Percentiles rank a stretch among this genome's conserved stretches.
These are phyloP conservation scores for Cercospora janseana DNA, from an alignment of 2,329 filamentous ascomycete species.

Conservation along the genomic window DNA sequence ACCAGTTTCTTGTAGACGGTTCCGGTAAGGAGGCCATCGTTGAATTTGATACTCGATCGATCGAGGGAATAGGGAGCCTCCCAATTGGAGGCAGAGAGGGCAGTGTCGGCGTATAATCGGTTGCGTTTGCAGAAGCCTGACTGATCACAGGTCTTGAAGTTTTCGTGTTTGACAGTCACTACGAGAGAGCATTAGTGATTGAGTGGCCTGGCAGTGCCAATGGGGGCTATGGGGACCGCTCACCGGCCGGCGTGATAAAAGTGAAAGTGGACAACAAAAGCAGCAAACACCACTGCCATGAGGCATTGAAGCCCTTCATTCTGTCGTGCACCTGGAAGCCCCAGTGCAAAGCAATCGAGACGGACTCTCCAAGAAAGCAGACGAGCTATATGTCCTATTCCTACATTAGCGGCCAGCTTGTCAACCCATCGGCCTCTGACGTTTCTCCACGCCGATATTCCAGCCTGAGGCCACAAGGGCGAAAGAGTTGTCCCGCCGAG, in stretches of 20 bases:
- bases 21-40: constrained; percentile 75
- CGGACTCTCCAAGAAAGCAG: too few relatives aligned
- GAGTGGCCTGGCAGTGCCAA: background rate
- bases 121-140: constrained; percentile 98
- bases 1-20: constrained; percentile 77
- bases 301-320: constrained; percentile 30
- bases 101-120: constrained; percentile 80
- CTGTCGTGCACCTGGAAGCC: constrained; percentile 11
- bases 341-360: too few relatives aligned
- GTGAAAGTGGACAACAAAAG: constrained; percentile 59
- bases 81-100: constrained; percentile 66
- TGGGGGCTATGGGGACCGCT: constrained; percentile 31
- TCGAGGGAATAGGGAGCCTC: constrained; percentile 76
- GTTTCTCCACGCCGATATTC: constrained; percentile 1
- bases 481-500: too few relatives aligned
- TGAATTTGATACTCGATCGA: constrained; percentile 69
- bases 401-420: background rate
- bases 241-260: constrained; percentile 65
- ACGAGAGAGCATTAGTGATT: constrained; percentile 4
- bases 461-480: too few relatives aligned
- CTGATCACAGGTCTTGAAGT: constrained; percentile 95
- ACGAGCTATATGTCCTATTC: too few relatives aligned
- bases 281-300: constrained; percentile 64
- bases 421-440: background rate
- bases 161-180: constrained; percentile 90